A percentile compares a stretch with the other conserved stretches of the same genome.
Evolutionary conservation across 768 basidiomycete genomes (phyloP).

Genomic region (Trametes coccinea): DNA sequence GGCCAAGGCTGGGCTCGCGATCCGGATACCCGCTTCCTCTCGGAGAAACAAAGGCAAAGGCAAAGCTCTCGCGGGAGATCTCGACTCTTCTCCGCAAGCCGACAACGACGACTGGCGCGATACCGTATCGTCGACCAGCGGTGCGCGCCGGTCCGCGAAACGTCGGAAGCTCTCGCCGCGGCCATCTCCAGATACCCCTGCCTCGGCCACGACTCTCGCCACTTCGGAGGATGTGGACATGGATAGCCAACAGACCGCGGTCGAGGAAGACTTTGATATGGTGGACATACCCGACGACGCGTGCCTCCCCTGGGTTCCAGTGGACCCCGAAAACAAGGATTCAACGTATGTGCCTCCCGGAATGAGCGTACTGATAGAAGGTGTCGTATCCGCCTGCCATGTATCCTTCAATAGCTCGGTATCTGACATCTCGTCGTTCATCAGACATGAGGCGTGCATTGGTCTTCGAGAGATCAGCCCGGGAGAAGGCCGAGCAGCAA

Average conservation of each 20-base stretch:
- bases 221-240: not conserved
- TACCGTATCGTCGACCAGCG: conserved; percentile 5
- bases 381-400: conserved; percentile 22
- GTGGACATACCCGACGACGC: conserved; percentile 37
- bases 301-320: conserved; percentile 36
- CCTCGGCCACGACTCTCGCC: not conserved
- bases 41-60: conserved; percentile 12
- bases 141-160: conserved; percentile 1
- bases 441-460: conserved; percentile 40
- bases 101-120: not conserved
- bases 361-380: conserved; percentile 37
- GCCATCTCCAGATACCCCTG: not conserved
- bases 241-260: not conserved
- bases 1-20: not conserved
- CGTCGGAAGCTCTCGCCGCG: conserved; percentile 9
- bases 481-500: conserved; percentile 35
- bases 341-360: conserved; percentile 36
- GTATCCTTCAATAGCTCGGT: not conserved
- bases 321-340: conserved; percentile 12
- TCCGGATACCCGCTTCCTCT: not conserved
- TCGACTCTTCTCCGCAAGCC: conserved; percentile 6
- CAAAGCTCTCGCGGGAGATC: not conserved
- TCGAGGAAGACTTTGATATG: conserved; percentile 34
- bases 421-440: not conserved
- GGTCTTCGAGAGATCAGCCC: conserved; percentile 33